Conservation (phyloP, 2,329 filamentous ascomycete genomes). For the Ascochyta fabae region DNA sequence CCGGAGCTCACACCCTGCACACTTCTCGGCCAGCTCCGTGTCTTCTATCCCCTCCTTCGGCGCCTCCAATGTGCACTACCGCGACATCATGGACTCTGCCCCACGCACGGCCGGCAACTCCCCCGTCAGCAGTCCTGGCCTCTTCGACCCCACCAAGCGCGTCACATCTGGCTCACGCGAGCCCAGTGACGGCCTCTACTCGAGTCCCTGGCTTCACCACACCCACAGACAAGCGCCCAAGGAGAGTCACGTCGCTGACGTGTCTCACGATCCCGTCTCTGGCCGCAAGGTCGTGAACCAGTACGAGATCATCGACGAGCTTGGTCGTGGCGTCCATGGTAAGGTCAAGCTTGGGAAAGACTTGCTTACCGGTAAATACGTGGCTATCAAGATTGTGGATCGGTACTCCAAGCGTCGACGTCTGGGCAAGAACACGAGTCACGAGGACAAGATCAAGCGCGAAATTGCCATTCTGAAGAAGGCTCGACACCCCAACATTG, state of each 20-base stretch:
- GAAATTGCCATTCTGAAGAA: constrained; percentile 99
- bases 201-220: constrained; percentile 58
- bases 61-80: constrained; percentile 41
- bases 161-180: constrained; percentile 40
- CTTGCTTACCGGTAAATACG: constrained; percentile 74
- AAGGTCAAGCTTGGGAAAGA: constrained; percentile 96
- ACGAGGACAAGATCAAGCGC: constrained; percentile 84
- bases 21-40: constrained; percentile 47
- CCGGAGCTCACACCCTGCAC: constrained; percentile 51
- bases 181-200: constrained; percentile 51
- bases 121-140: constrained; percentile 55
- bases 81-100: constrained; percentile 47
- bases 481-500: constrained; percentile 95
- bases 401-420: constrained; percentile 92
- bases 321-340: constrained; percentile 93
- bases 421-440: constrained; percentile 75
- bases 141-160: constrained; percentile 51
- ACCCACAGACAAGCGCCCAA: constrained; percentile 58
- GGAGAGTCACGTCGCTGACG: constrained; percentile 84
- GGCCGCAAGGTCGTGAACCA: constrained; percentile 97
- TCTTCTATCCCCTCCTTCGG: constrained; percentile 52
- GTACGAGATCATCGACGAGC: constrained; percentile 95
- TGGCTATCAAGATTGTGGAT: constrained; percentile 98
- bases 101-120: constrained; percentile 55
- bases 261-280: constrained; percentile 86